Evolutionary conservation across 768 basidiomycete genomes (phyloP).

Genomic region (Hemileccinum rubropunctum): DNA sequence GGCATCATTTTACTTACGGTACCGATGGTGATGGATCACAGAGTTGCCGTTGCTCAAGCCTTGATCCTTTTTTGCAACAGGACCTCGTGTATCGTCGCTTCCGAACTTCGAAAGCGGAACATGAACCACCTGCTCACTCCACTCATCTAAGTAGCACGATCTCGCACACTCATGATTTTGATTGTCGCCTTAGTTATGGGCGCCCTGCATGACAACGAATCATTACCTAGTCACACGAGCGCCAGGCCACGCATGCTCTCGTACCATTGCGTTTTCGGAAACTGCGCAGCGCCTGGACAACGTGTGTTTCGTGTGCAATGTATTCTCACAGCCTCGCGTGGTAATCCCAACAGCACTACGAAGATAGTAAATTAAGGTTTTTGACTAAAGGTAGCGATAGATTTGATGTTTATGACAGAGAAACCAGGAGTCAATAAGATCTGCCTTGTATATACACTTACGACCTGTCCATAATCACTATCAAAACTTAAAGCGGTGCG

Average conservation of each 20-base stretch:
- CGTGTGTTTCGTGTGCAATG: conserved; percentile 17
- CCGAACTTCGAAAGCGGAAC: conserved; percentile 26
- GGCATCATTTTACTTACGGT: conserved; percentile 32
- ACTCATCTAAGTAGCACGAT: conserved; percentile 20
- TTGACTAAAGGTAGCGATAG: conserved; percentile 24
- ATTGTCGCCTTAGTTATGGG: conserved; percentile 8
- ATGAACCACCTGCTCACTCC: conserved; percentile 14
- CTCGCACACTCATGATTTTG: background rate
- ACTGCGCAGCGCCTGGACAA: conserved; percentile 1
- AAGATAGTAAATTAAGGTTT: conserved; percentile 27
- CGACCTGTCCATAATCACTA: conserved; percentile 1
- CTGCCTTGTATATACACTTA: conserved; percentile 11
- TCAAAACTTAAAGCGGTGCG: background rate
- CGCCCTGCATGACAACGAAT: conserved; percentile 4
- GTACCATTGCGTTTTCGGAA: background rate
- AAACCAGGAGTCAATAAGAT: conserved; percentile 20
- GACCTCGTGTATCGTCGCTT: conserved; percentile 24
- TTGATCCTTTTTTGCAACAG: conserved; percentile 16
- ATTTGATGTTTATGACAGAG: conserved; percentile 19
- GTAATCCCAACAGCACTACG: conserved; percentile 4
- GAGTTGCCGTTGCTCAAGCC: conserved; percentile 19
- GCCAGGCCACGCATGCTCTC: too few species aligned
- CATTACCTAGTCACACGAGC: background rate
- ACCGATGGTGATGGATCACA: conserved; percentile 28
- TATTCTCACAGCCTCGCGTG: conserved; percentile 1